These are phyloP conservation scores for Botrytis pseudocinerea DNA, from an alignment of 2,329 filamentous ascomycete species.

Conservation along the genomic window DNA sequence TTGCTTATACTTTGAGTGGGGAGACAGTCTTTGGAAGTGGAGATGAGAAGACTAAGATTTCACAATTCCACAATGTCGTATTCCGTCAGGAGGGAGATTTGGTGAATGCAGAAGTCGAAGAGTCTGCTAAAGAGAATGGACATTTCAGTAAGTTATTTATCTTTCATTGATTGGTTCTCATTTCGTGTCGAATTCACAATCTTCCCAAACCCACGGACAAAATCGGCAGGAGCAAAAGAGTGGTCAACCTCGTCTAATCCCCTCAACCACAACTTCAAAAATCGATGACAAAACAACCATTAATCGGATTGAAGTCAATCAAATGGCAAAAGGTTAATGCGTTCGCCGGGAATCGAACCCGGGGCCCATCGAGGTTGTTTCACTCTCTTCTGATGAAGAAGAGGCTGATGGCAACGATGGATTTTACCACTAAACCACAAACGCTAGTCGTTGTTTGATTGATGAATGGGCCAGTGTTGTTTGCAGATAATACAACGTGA, in stretches of 20 bases:
- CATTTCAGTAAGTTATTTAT: constrained; percentile 45
- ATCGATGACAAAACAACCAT: no score
- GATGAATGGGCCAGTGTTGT: fast-evolving
- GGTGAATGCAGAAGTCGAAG: constrained; percentile 69
- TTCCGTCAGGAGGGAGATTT: constrained; percentile 79
- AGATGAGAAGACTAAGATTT: constrained; percentile 53
- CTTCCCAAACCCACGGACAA: neutral
- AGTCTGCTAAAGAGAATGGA: constrained; percentile 57
- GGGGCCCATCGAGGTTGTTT: constrained; percentile 36
- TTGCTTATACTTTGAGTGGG: constrained; percentile 82
- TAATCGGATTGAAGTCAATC: neutral
- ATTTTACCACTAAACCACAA: constrained; percentile 29
- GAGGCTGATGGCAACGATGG: constrained; percentile 19
- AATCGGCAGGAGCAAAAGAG: neutral
- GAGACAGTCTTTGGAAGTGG: constrained; percentile 61
- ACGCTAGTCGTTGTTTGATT: constrained; percentile 23
- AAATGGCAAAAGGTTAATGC: constrained; percentile 29
- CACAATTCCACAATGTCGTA: constrained; percentile 83
- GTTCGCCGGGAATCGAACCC: constrained; percentile 40
- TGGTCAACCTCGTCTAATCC: neutral
- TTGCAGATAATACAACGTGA: neutral
- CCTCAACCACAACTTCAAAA: neutral
- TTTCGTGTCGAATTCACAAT: neutral
- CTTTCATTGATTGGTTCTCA: neutral
- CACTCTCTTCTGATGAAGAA: neutral